A percentile compares a stretch with the other conserved stretches of the same genome.
These are phyloP conservation scores for Astrocystis sublimbata DNA, from an alignment of 495 filamentous ascomycete genomes.

Conservation along the genomic window DNA sequence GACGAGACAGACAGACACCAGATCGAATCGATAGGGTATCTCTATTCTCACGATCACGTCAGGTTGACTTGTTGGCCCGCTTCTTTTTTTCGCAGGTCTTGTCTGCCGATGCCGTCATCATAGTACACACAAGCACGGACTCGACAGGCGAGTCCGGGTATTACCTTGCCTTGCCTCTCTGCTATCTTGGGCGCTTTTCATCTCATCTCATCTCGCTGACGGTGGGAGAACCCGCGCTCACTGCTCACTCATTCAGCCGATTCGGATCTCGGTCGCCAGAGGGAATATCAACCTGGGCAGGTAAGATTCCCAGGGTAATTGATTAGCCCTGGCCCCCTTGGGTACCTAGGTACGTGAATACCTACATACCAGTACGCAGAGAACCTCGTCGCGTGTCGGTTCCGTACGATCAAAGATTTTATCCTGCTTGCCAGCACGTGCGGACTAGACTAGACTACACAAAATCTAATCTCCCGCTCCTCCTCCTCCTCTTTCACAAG, in stretches of 20 bases:
- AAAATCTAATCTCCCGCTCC: too few relatives aligned
- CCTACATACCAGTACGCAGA: too few relatives aligned
- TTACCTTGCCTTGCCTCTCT: neutral
- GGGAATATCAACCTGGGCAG: neutral
- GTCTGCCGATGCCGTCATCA: constrained; percentile 6
- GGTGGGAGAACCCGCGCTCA: neutral
- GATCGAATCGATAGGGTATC: too few relatives aligned
- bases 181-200: too few relatives aligned
- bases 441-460: too few relatives aligned
- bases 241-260: neutral
- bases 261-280: neutral
- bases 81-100: neutral
- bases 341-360: too few relatives aligned
- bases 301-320: neutral
- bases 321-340: too few relatives aligned
- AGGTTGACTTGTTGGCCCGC: neutral
- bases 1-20: constrained; percentile 11
- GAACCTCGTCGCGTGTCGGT: too few relatives aligned
- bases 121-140: neutral
- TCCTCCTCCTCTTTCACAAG: too few relatives aligned
- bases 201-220: constrained; percentile 7
- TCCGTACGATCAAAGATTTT: too few relatives aligned
- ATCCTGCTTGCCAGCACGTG: too few relatives aligned
- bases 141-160: neutral
- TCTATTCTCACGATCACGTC: neutral